A percentile compares a stretch with the other conserved stretches of the same genome.
These are phyloP conservation scores for Penicillium verrucosum DNA, from an alignment of 2,329 filamentous ascomycete genomes.

Conservation along the genomic window DNA sequence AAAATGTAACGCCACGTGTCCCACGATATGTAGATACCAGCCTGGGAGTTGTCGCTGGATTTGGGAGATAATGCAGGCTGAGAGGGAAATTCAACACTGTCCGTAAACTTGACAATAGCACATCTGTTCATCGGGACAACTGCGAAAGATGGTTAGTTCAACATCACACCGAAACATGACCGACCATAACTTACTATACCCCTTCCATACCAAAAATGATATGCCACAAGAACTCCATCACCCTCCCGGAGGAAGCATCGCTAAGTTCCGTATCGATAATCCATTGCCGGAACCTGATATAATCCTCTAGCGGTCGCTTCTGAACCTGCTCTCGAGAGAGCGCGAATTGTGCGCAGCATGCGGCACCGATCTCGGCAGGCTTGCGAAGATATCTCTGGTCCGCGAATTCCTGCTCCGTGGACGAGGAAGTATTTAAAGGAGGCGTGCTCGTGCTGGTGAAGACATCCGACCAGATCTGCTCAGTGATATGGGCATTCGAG, in stretches of 20 bases:
- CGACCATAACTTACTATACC: constrained; percentile 35
- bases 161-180: not conserved
- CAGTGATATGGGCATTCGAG: constrained; percentile 36
- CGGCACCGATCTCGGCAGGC: constrained; percentile 51
- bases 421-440: constrained; percentile 27
- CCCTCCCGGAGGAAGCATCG: constrained; percentile 56
- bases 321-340: constrained; percentile 54
- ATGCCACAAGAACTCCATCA: constrained; percentile 67
- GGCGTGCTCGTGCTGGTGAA: constrained; percentile 41
- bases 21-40: not conserved
- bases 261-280: constrained; percentile 54
- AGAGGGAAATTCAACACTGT: constrained; percentile 25
- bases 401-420: not conserved
- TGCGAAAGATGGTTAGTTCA: constrained; percentile 16
- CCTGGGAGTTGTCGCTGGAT: not conserved
- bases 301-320: constrained; percentile 51
- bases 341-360: constrained; percentile 66
- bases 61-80: constrained; percentile 4
- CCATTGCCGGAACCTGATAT: constrained; percentile 59
- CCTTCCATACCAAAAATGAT: constrained; percentile 48
- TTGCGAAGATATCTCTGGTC: constrained; percentile 37
- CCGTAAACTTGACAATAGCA: constrained; percentile 40
- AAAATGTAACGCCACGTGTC: not conserved
- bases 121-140: constrained; percentile 35
- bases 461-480: constrained; percentile 37